Evolutionary conservation across 1,284 basidiomycete species (phyloP), one percentile per base, ranked within the genome.

Genomic region (Ceratobasidium sp.): DNA sequence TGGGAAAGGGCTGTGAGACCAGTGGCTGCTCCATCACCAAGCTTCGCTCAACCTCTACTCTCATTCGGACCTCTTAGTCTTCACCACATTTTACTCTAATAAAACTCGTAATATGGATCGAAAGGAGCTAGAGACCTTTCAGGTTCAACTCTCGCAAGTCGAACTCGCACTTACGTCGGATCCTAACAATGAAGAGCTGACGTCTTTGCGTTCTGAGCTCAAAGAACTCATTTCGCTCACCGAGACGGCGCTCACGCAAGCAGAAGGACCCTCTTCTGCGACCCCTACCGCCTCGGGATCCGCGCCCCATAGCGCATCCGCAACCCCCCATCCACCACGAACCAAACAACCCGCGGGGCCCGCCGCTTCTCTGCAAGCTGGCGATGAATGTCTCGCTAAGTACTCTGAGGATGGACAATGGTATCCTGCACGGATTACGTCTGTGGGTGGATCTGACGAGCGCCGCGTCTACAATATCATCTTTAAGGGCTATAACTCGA

Each of bases 401-500:
- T 99, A 97, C 84, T 92, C 93, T 11, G 90, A 89, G 73, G 96
- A 98, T 83, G 93, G 93, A 63, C 87, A 88, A 79, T 97, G 93
- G 90, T 98, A 98, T 82, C 94, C 96, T 47, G 96, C 95, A 48
- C 91, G 94, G 36, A 95, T 98, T 83, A 93, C 92, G 56, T 92
- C 92, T 47, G 89, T 98, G 51, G 91, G 93, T 64, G 97, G 97
- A 53, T 92, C 95, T 19, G 85, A 89, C 76, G 93, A 95, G 65
- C 93, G 94, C 79, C 91, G 93, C 11, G 90, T 95, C 78, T 99
- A 94, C 86, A 96, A 93, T 79, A 92, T 99, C 80, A 89, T 97
- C 50, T 99, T 98, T 88, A 95, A 95, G 81, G 94, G 93, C 1
- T 99, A 98, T 86, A 94, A 96, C 79, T 93, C 93, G 48, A 97